Base-by-base conservation (phyloP, 1,284 basidiomycete species). In the Schizophyllum amplum region DNA sequence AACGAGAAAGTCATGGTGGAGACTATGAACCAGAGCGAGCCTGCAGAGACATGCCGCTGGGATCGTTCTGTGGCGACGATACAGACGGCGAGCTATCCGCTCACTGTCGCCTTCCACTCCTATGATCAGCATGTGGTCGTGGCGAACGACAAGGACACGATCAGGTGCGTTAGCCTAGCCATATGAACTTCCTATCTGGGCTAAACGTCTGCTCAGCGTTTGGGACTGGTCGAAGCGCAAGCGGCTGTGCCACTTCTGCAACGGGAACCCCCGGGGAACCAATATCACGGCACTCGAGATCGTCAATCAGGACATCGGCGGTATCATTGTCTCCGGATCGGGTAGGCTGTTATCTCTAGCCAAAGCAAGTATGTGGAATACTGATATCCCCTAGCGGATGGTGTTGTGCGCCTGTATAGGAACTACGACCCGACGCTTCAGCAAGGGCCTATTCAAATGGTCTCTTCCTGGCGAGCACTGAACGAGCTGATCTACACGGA, bases 261-360 rank as follows among this genome's bases (percentile, higher is more conserved):
- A 98, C 64, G 93, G 92, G 50, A 95, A 96, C 68, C 82, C 89
- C 0, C 75, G 75, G 55, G 88, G 89, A 47, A 91, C 87, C 7
- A 86, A 83, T 59, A 92, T 98, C 61, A 97, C 96, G 0, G 87
- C 90, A 1, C 73, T 98, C n/a, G 82, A 92, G 56, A 88, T 98
- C 67, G 92, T 99, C 71, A 98, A 99, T 69, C 93, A 99, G 71
- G 94, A 97, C 60, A 90, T 94, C 11, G 90, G 93, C 21, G 93
- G 93, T 1, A 84, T 98, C 59, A 86, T 99, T 60, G 74, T 99
- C 56, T 88, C 92, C 47, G 94, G 87, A 6, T 89, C 94, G 55
- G 86, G 93, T 93, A 67, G 63, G 82, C 71, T 23, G 53, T 55
- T 55, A 20, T 27, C 1, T 53, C 50, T 55, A 20, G 46, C 26